phyloP scores from a whole-genome alignment of 2,329 filamentous ascomycete genomes.

The Endothia cerciana region DNA sequence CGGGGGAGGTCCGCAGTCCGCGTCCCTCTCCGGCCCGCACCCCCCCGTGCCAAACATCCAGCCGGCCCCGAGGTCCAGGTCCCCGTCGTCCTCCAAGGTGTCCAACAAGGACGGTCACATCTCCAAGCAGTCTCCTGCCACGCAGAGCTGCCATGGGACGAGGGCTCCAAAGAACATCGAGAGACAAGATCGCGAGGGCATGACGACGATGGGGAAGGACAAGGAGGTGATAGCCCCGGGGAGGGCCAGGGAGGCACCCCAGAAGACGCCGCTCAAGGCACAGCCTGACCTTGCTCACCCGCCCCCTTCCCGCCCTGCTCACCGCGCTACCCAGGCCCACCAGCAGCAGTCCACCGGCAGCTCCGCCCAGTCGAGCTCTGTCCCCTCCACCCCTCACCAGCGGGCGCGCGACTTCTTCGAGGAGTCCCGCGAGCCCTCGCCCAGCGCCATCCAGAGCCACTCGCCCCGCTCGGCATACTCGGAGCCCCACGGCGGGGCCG shows the following conservation, averaged over 20 bases:
- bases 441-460: conserved; percentile 74
- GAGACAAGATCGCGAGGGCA: conserved; percentile 65
- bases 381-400: conserved; percentile 92
- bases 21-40: conserved; percentile 58
- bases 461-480: conserved; percentile 91
- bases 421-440: conserved; percentile 76
- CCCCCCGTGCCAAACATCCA: conserved; percentile 61
- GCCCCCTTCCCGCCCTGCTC: conserved; percentile 30
- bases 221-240: conserved; percentile 4
- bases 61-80: conserved; percentile 57
- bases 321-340: conserved; percentile 26
- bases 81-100: conserved; percentile 64
- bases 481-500: conserved; percentile 77
- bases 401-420: conserved; percentile 82
- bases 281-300: conserved; percentile 39
- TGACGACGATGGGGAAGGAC: conserved; percentile 59
- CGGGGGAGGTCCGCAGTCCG: conserved; percentile 58
- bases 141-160: conserved; percentile 67
- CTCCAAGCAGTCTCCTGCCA: conserved; percentile 47
- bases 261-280: conserved; percentile 54
- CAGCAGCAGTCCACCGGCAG: conserved; percentile 36
- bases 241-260: conserved; percentile 41
- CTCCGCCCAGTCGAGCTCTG: conserved; percentile 74
- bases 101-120: conserved; percentile 56
- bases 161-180: conserved; percentile 59